Evolutionary conservation across 2,329 filamentous ascomycete species (phyloP).

Genomic region (Microcera coccophila): DNA sequence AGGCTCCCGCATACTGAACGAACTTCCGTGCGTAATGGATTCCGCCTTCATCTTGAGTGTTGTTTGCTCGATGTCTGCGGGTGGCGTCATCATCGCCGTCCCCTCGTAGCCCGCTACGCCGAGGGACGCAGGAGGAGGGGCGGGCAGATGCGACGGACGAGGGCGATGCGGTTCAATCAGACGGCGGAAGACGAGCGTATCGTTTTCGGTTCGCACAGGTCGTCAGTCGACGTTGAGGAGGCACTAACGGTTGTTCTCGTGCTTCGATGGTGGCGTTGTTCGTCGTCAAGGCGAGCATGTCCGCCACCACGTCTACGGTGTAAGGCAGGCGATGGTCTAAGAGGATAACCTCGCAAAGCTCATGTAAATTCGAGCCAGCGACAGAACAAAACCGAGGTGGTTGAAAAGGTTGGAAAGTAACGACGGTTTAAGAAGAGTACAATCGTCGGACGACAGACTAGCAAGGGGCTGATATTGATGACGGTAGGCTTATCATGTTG

Average conservation of each 20-base stretch:
- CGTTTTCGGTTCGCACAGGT: conserved; percentile 4
- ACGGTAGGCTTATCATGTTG: conserved; percentile 25
- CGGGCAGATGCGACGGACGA: conserved; percentile 1
- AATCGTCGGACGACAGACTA: conserved; percentile 7
- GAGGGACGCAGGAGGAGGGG: conserved; percentile 2
- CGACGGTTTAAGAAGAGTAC: conserved; percentile 1
- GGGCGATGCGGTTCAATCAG: conserved; percentile 1
- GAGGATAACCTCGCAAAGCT: too few relatives aligned
- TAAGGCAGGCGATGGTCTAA: too few relatives aligned
- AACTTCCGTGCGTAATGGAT: conserved; percentile 47
- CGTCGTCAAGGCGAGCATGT: conserved; percentile 8
- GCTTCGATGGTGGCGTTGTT: conserved; percentile 12
- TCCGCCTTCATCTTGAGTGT: conserved; percentile 58
- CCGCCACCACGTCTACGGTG: conserved; percentile 12
- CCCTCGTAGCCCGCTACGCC: background rate
- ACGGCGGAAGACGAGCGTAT: background rate
- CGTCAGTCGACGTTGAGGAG: background rate
- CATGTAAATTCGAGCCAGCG: too few relatives aligned
- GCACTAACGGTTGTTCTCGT: background rate
- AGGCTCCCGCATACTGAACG: conserved; percentile 50
- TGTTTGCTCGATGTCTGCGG: conserved; percentile 51
- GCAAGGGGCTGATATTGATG: conserved; percentile 19
- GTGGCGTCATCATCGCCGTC: conserved; percentile 39
- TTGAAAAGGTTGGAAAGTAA: background rate
- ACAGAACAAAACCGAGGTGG: too few relatives aligned